Base-by-base conservation (phyloP, 495 filamentous ascomycete genomes). In the Penicillium turbatum region DNA sequence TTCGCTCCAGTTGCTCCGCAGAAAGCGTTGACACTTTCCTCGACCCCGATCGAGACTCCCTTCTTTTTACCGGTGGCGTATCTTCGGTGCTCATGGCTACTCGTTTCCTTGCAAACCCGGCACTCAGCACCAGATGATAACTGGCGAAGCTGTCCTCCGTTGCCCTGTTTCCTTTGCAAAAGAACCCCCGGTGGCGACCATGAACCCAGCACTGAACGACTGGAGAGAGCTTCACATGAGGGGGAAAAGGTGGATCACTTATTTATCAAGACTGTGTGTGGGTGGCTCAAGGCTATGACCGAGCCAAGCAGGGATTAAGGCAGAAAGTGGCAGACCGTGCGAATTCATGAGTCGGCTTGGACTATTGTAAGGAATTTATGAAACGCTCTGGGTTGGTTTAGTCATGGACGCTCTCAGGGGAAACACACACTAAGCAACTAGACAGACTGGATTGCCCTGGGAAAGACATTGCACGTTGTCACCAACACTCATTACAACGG, bases 1-100 rank as follows among this genome's bases (percentile, higher is more conserved):
- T 85, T 40, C 82, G 72, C 51, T 85, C 82, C 21, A 85, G 69
- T 56, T 85, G 81, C 37, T 81, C 81, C 21, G 76, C 73, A 5
- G 79, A 80, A 44, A 85, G 66, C 2, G 77, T 76, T 6, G 79
- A 74, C 31, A 85, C 82, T 57, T 79, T 84, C 51, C 83, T 72
- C 26, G 80, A 80, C 2, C 82, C 81, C 13, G 80, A 79, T 54
- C 82, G 74, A 19, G 81, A 79, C 41, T 79, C 76, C 43, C 70
- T 64, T 50, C 64, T 72, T 51, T 66, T 73, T 19, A 54, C 46
- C 19, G 59, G 50, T 0, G 39, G 50, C 2, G 11, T 37, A 4
- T 60, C 59, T 27, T 51, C 52, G 34, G 51, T 56, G 44, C 47
- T 57, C 61, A 64, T 64, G 10, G 16, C 47, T 45, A 41, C 63